Evolutionary conservation across 768 basidiomycete species (phyloP).

Genomic region (Russula sp.): DNA sequence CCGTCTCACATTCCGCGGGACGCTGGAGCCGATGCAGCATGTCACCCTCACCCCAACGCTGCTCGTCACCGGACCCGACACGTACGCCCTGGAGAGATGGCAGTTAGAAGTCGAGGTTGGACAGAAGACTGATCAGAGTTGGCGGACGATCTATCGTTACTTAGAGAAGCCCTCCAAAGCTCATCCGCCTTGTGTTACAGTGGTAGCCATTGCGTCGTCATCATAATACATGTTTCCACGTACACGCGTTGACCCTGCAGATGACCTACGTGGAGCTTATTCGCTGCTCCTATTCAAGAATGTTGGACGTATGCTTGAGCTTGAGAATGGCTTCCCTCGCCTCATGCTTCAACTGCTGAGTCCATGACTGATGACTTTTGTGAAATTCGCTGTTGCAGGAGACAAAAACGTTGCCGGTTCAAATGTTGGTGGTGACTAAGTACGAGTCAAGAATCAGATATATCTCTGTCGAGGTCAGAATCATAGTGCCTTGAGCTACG

Average conservation of each 20-base stretch:
- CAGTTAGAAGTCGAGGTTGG: conserved; percentile 62
- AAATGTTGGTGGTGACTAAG: too few species aligned
- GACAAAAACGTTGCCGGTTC: neutral
- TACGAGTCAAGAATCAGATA: too few species aligned
- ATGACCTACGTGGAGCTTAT: neutral
- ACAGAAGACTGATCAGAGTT: conserved; percentile 35
- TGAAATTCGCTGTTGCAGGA: too few species aligned
- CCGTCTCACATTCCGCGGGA: conserved; percentile 61
- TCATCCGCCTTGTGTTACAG: conserved; percentile 38
- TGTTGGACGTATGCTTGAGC: neutral
- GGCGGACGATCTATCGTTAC: conserved; percentile 43
- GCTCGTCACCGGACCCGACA: conserved; percentile 61
- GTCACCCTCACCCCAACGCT: conserved; percentile 49
- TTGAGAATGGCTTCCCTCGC: neutral
- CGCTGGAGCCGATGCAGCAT: conserved; percentile 49
- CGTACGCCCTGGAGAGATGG: conserved; percentile 68
- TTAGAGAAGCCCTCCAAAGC: conserved; percentile 39
- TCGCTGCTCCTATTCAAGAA: neutral
- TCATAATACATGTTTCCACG: conserved; percentile 5
- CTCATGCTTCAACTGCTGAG: neutral
- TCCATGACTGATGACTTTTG: neutral
- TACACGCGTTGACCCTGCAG: neutral
- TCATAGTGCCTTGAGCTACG: too few species aligned
- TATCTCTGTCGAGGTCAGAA: too few species aligned
- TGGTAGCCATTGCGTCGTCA: conserved; percentile 30